phyloP scores from a whole-genome alignment of 2,329 filamentous ascomycete species.

The Kalmusia sp. region DNA sequence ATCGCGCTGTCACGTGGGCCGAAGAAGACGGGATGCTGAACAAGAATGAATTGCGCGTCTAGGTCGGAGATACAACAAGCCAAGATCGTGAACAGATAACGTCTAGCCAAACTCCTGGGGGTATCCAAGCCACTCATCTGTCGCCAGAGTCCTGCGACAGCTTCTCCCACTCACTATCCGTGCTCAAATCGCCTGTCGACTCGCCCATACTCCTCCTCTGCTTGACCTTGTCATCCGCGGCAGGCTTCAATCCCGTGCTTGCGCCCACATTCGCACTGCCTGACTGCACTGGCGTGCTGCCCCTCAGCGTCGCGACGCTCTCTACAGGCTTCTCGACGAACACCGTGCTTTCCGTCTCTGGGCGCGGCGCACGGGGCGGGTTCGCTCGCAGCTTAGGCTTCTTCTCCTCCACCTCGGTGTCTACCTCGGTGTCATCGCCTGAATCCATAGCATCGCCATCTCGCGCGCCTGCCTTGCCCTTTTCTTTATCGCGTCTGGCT shows the following conservation, averaged over 20 bases:
- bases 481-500: constrained; percentile 54
- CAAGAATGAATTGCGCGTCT: constrained; percentile 11
- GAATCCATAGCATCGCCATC: constrained; percentile 51
- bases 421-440: constrained; percentile 55
- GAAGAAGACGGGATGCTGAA: background rate
- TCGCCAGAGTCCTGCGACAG: constrained; percentile 65
- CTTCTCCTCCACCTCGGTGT: constrained; percentile 43
- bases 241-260: constrained; percentile 35
- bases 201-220: constrained; percentile 55
- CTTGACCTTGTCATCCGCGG: constrained; percentile 48
- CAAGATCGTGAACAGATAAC: constrained; percentile 6
- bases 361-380: constrained; percentile 22
- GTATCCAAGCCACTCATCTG: constrained; percentile 32
- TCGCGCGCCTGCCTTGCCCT: constrained; percentile 28
- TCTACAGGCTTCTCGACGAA: constrained; percentile 37
- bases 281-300: constrained; percentile 26
- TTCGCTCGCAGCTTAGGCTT: constrained; percentile 18
- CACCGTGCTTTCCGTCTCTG: constrained; percentile 43
- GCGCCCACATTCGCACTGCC: constrained; percentile 38
- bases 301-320: constrained; percentile 13
- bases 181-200: constrained; percentile 69
- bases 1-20: constrained; percentile 10
- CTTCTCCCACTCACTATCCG: constrained; percentile 98
- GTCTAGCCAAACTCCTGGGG: constrained; percentile 12
- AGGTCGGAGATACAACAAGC: constrained; percentile 7